Percentiles rank a stretch among this genome's conserved stretches.
These are phyloP conservation scores for Brettanomyces nanus DNA, from an alignment of 805 yeast genomes.

Conservation along the genomic window DNA sequence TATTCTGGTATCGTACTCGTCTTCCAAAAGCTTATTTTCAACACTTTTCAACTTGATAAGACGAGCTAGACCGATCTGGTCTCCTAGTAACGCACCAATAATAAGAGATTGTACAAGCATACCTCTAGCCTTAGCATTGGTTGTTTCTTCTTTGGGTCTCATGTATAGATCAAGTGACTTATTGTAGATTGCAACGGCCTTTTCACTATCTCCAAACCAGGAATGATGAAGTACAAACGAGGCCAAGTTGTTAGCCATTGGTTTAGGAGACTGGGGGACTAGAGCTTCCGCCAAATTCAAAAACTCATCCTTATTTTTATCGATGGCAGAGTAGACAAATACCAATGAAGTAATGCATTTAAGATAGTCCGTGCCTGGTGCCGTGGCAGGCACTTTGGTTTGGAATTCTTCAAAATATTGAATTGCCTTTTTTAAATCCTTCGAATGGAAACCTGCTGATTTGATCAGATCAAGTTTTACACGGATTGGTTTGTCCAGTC, in stretches of 20 bases:
- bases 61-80: constrained; percentile 26
- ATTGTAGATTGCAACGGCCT: constrained; percentile 26
- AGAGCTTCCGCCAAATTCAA: constrained; percentile 20
- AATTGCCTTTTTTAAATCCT: constrained; percentile 16
- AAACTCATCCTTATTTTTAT: constrained; percentile 7
- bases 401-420: constrained; percentile 19
- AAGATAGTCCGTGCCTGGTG: constrained; percentile 13
- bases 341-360: constrained; percentile 18
- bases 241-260: constrained; percentile 20
- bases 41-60: constrained; percentile 23
- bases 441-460: constrained; percentile 18
- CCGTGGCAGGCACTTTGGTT: constrained; percentile 17
- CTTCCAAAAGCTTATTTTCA: constrained; percentile 19
- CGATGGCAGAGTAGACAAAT: constrained; percentile 17
- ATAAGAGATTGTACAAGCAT: constrained; percentile 20
- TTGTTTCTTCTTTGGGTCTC: constrained; percentile 11
- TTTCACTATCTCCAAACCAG: constrained; percentile 23
- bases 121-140: constrained; percentile 14
- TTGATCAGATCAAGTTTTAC: constrained; percentile 12
- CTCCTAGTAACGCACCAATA: constrained; percentile 15
- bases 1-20: constrained; percentile 14
- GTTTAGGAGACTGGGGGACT: constrained; percentile 20
- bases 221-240: constrained; percentile 19
- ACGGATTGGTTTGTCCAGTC: constrained; percentile 9
- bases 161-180: constrained; percentile 15